Conservation (phyloP, 2,329 filamentous ascomycete species). For the Trichoderma brevicompactum region DNA sequence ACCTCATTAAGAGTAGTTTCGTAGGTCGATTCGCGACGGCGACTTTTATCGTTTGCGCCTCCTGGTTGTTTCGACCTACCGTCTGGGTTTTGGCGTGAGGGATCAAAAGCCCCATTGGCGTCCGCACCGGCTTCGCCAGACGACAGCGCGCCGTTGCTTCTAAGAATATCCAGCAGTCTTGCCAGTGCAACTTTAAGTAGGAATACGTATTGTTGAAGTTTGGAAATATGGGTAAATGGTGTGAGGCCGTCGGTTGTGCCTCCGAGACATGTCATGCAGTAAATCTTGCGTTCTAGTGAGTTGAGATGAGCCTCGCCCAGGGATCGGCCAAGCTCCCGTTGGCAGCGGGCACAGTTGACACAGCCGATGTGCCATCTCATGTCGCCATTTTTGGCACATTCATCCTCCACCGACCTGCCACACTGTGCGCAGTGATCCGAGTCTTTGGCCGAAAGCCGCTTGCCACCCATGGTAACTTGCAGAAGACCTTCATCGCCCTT, state of each 20-base stretch:
- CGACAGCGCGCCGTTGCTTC: conserved; percentile 79
- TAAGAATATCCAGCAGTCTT: conserved; percentile 82
- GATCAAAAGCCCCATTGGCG: conserved; percentile 54
- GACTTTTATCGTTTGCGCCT: conserved; percentile 58
- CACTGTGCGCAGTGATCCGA: conserved; percentile 86
- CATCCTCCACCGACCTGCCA: conserved; percentile 88
- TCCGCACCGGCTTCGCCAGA: conserved; percentile 63
- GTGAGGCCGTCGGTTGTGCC: conserved; percentile 56
- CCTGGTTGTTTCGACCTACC: conserved; percentile 71
- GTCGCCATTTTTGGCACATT: conserved; percentile 77
- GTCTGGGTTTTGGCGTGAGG: conserved; percentile 60
- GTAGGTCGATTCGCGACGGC: conserved; percentile 75
- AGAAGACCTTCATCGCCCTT: conserved; percentile 72
- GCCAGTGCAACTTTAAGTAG: conserved; percentile 89
- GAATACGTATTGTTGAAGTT: conserved; percentile 93
- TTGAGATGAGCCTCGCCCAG: conserved; percentile 74
- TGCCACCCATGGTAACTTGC: conserved; percentile 68
- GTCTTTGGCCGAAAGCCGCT: conserved; percentile 70
- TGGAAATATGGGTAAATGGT: conserved; percentile 75
- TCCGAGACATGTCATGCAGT: conserved; percentile 70
- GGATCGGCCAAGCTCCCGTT: conserved; percentile 67
- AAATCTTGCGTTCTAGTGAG: conserved; percentile 67
- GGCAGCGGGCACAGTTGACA: conserved; percentile 72
- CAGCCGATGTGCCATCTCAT: conserved; percentile 84
- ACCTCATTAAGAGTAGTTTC: conserved; percentile 97